Evolutionary conservation across 1,284 basidiomycete species (phyloP).

Genomic region (Tilletia caries): DNA sequence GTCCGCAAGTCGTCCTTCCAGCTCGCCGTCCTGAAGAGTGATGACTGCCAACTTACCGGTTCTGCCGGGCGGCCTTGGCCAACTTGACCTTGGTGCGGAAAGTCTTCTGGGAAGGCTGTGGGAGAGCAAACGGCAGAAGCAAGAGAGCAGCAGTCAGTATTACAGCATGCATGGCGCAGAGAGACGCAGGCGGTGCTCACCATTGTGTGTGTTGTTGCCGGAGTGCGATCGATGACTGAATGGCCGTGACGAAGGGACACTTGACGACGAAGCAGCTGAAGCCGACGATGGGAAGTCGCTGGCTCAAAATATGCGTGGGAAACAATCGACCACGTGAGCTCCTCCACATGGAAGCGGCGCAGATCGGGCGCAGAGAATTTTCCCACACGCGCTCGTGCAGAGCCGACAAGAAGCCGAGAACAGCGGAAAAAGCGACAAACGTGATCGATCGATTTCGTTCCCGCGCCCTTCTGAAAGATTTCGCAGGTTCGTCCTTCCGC

Average conservation of each 20-base stretch:
- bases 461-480: no score
- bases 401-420: no score
- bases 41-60: slow-evolving; percentile 64
- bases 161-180: not conserved
- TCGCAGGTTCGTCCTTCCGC: no score
- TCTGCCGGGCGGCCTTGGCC: slow-evolving; percentile 91
- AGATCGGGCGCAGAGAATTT: no score
- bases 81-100: slow-evolving; percentile 95
- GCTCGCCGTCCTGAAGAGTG: not conserved
- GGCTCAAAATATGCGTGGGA: not conserved
- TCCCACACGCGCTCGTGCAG: no score
- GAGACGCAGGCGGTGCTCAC: slow-evolving; percentile 14
- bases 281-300: no score
- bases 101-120: slow-evolving; percentile 88
- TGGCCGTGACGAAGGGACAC: not conserved
- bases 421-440: no score
- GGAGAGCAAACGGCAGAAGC: not conserved
- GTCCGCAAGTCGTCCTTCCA: not conserved
- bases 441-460: no score
- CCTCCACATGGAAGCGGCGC: not conserved
- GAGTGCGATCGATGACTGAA: not conserved
- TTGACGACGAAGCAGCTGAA: no score
- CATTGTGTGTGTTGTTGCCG: slow-evolving; percentile 8
- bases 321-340: slow-evolving; percentile 11
- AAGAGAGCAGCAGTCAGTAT: not conserved